Evolutionary conservation across 768 basidiomycete genomes (phyloP).

Genomic region (Agaricus blazei): DNA sequence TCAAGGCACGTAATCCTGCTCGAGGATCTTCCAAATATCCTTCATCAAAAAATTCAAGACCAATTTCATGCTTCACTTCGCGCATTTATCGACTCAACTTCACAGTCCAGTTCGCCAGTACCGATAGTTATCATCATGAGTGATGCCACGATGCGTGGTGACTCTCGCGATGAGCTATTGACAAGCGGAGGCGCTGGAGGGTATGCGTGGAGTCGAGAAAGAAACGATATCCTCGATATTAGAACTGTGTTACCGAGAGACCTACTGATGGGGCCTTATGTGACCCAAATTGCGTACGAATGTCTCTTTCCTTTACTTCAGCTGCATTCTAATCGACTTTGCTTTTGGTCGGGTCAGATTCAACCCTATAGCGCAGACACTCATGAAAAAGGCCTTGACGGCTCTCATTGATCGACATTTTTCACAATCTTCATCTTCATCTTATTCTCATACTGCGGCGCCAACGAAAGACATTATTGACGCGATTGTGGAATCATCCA

Average conservation of each 20-base stretch:
- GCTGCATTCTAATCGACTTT: conserved; percentile 1
- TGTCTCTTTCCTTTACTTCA: neutral
- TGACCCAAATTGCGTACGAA: conserved; percentile 74
- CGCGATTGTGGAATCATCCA: conserved; percentile 69
- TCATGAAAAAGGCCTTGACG: conserved; percentile 76
- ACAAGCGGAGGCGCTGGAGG: conserved; percentile 21
- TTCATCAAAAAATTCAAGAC: conserved; percentile 62
- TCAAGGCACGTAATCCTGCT: conserved; percentile 65
- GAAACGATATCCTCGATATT: conserved; percentile 46
- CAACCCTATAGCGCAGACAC: conserved; percentile 86
- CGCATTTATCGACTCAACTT: conserved; percentile 39
- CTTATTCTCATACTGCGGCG: conserved; percentile 17
- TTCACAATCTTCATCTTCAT: conserved; percentile 19
- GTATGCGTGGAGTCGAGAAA: conserved; percentile 37
- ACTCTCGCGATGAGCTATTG: conserved; percentile 47
- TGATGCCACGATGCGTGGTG: conserved; percentile 76
- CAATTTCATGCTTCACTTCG: conserved; percentile 71
- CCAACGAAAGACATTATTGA: conserved; percentile 70
- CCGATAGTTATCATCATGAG: conserved; percentile 84
- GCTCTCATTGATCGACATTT: conserved; percentile 48
- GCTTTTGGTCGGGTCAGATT: conserved; percentile 47
- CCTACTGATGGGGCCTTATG: conserved; percentile 65
- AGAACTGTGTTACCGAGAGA: conserved; percentile 67
- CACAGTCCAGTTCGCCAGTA: conserved; percentile 27
- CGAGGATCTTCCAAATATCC: conserved; percentile 88